Conservation (phyloP, 768 basidiomycete genomes). For the Lactifluus volemus region DNA sequence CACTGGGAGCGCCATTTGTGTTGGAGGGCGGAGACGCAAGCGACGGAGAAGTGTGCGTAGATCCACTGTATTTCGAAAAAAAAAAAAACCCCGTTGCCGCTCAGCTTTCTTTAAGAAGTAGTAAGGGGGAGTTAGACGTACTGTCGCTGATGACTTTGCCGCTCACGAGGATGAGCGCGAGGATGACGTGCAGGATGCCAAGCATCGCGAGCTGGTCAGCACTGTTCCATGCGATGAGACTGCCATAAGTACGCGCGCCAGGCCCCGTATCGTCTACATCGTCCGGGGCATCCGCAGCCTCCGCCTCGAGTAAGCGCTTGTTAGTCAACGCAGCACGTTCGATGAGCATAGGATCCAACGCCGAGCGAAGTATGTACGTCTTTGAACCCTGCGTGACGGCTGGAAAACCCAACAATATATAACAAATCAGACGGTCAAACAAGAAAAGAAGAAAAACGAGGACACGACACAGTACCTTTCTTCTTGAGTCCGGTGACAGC, state of each 20-base stretch:
- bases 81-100: not conserved
- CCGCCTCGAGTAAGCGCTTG: conserved; percentile 32
- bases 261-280: conserved; percentile 44
- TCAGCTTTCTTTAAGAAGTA: not conserved
- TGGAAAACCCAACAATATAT: too few relatives aligned
- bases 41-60: conserved; percentile 62
- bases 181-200: conserved; percentile 73
- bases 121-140: conserved; percentile 30
- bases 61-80: conserved; percentile 41
- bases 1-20: conserved; percentile 42
- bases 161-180: conserved; percentile 76
- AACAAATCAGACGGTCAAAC: not conserved
- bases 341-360: conserved; percentile 53
- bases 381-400: conserved; percentile 57
- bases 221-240: conserved; percentile 64
- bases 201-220: conserved; percentile 57
- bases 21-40: conserved; percentile 48
- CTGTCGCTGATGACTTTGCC: conserved; percentile 69
- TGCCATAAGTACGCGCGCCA: conserved; percentile 46
- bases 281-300: conserved; percentile 41
- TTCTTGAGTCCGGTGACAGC: conserved; percentile 47
- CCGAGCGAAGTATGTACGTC: conserved; percentile 77
- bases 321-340: conserved; percentile 48
- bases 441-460: too few relatives aligned
- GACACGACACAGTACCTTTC: conserved; percentile 39